Conservation (phyloP, 495 filamentous ascomycete species). For the Glutinoglossum americanum region DNA sequence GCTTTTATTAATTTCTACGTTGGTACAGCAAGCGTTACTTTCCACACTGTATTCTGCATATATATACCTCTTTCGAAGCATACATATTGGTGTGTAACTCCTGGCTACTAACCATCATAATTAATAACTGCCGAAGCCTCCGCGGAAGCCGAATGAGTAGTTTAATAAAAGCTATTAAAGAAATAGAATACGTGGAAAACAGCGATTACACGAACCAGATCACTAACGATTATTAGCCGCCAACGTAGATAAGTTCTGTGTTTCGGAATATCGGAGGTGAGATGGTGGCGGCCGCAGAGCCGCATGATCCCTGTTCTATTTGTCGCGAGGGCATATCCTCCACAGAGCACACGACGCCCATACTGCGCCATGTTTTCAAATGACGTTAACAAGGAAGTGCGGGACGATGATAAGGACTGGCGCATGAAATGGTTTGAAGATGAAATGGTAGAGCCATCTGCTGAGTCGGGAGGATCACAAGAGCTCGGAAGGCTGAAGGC, state of each 20-base stretch:
- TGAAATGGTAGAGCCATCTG: background rate
- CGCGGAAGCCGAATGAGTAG: background rate
- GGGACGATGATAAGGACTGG: background rate
- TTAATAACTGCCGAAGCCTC: background rate
- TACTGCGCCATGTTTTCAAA: background rate
- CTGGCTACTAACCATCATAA: background rate
- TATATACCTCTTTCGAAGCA: background rate
- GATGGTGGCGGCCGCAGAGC: background rate
- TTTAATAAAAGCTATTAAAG: background rate
- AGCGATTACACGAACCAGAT: too few relatives aligned
- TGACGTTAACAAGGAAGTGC: background rate
- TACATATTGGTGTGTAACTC: too few relatives aligned
- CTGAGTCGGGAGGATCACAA: background rate
- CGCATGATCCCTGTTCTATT: background rate
- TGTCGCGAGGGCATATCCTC: background rate
- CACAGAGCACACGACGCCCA: background rate
- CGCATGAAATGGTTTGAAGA: background rate
- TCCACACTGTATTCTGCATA: background rate
- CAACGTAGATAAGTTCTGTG: too few relatives aligned
- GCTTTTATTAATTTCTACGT: background rate
- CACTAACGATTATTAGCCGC: too few relatives aligned
- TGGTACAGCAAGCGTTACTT: background rate
- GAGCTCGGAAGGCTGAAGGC: background rate
- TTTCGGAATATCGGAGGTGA: background rate
- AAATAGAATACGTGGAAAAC: too few relatives aligned